phyloP scores from a whole-genome alignment of 1,139 yeast species.

The Meyerozyma guilliermondii region DNA sequence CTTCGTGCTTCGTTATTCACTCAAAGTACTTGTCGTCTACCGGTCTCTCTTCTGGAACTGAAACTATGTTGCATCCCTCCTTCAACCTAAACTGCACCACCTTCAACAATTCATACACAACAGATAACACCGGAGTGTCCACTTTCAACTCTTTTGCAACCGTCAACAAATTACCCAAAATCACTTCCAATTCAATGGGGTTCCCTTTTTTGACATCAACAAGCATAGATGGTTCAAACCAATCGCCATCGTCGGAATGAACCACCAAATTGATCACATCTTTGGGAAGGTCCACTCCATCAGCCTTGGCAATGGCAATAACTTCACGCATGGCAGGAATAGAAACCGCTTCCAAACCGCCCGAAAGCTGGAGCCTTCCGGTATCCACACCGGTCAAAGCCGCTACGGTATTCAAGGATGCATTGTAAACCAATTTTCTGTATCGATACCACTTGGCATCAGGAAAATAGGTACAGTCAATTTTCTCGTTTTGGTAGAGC shows the following conservation, averaged over 20 bases:
- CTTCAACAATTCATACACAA: constrained; percentile 8
- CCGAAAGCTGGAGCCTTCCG: constrained; percentile 9
- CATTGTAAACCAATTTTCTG: constrained; percentile 69
- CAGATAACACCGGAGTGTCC: constrained; percentile 8
- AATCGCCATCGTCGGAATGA: constrained; percentile 1
- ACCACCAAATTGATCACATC: neutral
- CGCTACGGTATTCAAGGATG: constrained; percentile 51
- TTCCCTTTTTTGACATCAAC: constrained; percentile 12
- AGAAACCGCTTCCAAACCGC: constrained; percentile 5
- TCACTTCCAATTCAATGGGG: constrained; percentile 12
- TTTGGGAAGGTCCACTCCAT: constrained; percentile 36
- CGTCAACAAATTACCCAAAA: constrained; percentile 9
- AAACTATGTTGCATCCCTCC: constrained; percentile 7
- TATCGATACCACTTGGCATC: constrained; percentile 57
- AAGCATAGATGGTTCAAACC: constrained; percentile 13
- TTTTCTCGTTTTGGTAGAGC: constrained; percentile 43
- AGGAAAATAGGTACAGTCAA: constrained; percentile 39
- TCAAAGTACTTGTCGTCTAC: neutral
- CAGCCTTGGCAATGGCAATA: constrained; percentile 11
- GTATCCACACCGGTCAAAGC: constrained; percentile 11
- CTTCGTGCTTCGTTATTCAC: too few relatives aligned
- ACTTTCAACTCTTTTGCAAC: constrained; percentile 15
- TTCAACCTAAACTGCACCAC: constrained; percentile 9
- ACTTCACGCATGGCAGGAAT: constrained; percentile 13
- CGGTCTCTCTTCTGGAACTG: constrained; percentile 8